These are phyloP conservation scores for Crithidia thermophila DNA, from an alignment of 208 protist genomes.

Conservation along the genomic window DNA sequence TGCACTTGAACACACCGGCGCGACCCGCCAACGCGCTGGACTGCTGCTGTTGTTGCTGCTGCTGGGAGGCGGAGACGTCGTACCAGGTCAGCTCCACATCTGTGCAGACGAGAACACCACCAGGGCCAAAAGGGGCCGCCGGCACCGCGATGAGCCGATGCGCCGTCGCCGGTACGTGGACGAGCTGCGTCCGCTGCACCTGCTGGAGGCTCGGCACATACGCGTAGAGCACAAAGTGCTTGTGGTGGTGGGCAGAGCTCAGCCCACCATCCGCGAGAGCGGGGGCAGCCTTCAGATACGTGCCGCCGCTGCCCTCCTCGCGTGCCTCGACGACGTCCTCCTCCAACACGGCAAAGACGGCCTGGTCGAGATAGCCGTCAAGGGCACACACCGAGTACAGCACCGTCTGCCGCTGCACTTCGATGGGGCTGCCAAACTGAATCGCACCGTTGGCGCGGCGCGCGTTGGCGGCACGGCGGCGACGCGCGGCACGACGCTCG, in stretches of 20 bases:
- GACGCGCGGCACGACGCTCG: slow-evolving; percentile 26
- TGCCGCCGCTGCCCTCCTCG: slow-evolving; percentile 19
- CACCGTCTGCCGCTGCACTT: slow-evolving; percentile 74
- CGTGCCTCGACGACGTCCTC: slow-evolving; percentile 66
- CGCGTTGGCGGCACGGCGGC: slow-evolving; percentile 18
- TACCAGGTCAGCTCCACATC: slow-evolving; percentile 96
- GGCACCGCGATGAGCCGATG: slow-evolving; percentile 93
- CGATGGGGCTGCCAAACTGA: slow-evolving; percentile 63
- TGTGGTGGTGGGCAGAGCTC: slow-evolving; percentile 27
- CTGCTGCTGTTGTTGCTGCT: slow-evolving; percentile 12
- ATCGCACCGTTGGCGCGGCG: slow-evolving; percentile 49
- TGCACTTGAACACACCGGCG: slow-evolving; percentile 76
- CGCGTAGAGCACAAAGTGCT: slow-evolving; percentile 96
- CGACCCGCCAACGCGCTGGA: slow-evolving; percentile 10
- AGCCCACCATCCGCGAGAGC: background rate
- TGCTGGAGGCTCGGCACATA: slow-evolving; percentile 98
- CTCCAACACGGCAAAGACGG: slow-evolving; percentile 76
- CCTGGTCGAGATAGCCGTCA: slow-evolving; percentile 61
- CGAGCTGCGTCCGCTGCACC: slow-evolving; percentile 96
- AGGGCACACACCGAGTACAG: slow-evolving; percentile 73
- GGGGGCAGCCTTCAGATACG: slow-evolving; percentile 29
- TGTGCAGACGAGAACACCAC: slow-evolving; percentile 97
- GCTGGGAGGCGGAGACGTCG: slow-evolving; percentile 59
- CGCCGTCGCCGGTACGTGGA: slow-evolving; percentile 89
- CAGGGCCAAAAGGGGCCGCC: slow-evolving; percentile 89